Base-by-base conservation (phyloP, 208 protist genomes). In the Novymonas esmeraldas region DNA sequence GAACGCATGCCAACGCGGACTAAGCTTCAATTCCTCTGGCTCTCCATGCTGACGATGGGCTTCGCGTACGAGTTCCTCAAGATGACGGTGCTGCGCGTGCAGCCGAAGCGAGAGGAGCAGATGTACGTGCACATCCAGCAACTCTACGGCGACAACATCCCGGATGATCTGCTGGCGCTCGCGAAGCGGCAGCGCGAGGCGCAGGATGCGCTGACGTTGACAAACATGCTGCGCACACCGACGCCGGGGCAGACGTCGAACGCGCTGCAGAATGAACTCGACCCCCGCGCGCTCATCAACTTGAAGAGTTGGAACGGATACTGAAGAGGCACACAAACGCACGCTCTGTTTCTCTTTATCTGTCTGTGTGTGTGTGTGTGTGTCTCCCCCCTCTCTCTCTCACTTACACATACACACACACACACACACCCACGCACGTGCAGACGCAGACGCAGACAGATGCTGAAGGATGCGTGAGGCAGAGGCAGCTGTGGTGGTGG, bases 31-130 rank as follows among this genome's bases (percentile, higher is more conserved):
- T 89, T 94, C 49, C 78, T 85, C 31, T 94, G 89, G 85, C 79
- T 84, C 22, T 87, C 81, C 3, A 87, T 94, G 78, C 77, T 94
- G 24, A 76, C 84, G 33, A 82, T 87, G 73, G 89, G 83, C 36
- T 90, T 89, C 56, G 89, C 71, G 0, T 94, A 94, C 59, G 75
- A 94, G 52, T 89, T 90, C 24, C 56, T 92, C 11, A 81, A 80
- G 48, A 87, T 94, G 83, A 92, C 89, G 28, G 79, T 92, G 24
- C 59, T 86, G 50, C 82, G 89, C 11, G 81, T 94, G 52, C 77
- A 91, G 57, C 89, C 89, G 28, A 90, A 90, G 77, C 85, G 89
- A 18, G 89, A 94, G 71, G 85, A 94, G 64, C 89, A 94, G 51
- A 89, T 94, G 83, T 94, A 94, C 73, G 60, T 78, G 64, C 84